Evolutionary conservation across 2,329 filamentous ascomycete species (phyloP), one percentile per base, ranked within the genome.

Genomic region (Talaromyces pinophilus): DNA sequence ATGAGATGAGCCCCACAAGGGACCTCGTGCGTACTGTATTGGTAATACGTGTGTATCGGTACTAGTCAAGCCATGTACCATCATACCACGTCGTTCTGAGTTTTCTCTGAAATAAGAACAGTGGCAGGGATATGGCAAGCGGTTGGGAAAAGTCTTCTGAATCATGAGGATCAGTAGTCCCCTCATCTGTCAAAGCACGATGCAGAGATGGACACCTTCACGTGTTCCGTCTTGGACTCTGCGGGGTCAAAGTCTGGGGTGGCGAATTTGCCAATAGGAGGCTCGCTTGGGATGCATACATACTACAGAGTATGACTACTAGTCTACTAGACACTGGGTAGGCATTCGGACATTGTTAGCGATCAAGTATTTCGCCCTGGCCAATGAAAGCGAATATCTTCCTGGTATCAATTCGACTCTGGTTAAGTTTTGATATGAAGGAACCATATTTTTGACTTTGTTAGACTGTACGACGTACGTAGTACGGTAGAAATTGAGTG

Each of bases 241-340:
- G 61, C 33, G 61, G 61, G 61, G 44, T 63, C 25, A 22, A 38
- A 40, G 61, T 63, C 61, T 54, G 61, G 61, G 61, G 61, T 63
- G 61, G 61, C 61, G 52, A 63, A 30, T 54, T 54, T 38, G 46
- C 61, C 35, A 50, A 62, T 62, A 35, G 46, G 59, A 46, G 17
- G 19, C 42, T 50, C 42, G 46, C 17, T 8, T 5, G 17, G 38
- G 13, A 61, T 48, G 25, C 33, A 35, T 33, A 10, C 28, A 6
- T 33, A 19, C 19, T 19, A 19, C 19, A 19, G 19, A 19, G 19
- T 19, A 19, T 19, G 19, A 19, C 19, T 19, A 19, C 19, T 19
- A 19, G 19, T 19, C 19, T 19, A 19, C 19, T 19, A 19, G 10
- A 3, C 46, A 25, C 46, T 48, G 48, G 13, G 7, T 25, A 48